These are phyloP conservation scores for Eremochloa ophiuroides DNA, from an alignment of 176 grass and related monocot species.

Conservation along the genomic window DNA sequence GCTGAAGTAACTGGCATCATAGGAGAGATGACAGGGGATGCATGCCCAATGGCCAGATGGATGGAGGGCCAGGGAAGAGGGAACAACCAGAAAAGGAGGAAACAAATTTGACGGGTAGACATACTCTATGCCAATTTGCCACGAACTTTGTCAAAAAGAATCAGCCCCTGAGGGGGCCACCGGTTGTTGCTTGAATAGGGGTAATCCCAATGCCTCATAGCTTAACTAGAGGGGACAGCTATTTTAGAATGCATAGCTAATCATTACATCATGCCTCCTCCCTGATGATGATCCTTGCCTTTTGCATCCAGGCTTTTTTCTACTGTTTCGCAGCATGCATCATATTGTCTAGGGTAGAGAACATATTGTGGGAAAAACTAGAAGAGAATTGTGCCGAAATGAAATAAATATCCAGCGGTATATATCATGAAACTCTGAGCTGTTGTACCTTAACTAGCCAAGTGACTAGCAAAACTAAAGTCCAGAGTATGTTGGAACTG, in stretches of 20 bases:
- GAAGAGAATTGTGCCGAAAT: not conserved
- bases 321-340: slow-evolving; percentile 25
- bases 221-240: slow-evolving; percentile 37
- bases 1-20: slow-evolving; percentile 57
- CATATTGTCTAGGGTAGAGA: slow-evolving; percentile 24
- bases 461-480: not conserved
- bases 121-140: slow-evolving; percentile 33
- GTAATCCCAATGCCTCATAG: slow-evolving; percentile 54
- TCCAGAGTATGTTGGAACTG: not conserved
- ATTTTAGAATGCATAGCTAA: slow-evolving; percentile 37
- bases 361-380: not conserved
- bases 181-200: slow-evolving; percentile 47
- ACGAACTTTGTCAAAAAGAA: slow-evolving; percentile 48
- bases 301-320: slow-evolving; percentile 19
- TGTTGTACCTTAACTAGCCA: not conserved
- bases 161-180: slow-evolving; percentile 12
- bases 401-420: not conserved
- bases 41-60: slow-evolving; percentile 40
- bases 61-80: slow-evolving; percentile 35
- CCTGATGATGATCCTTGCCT: slow-evolving; percentile 40
- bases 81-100: slow-evolving; percentile 26
- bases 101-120: slow-evolving; percentile 22
- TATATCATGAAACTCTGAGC: not conserved
- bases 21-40: slow-evolving; percentile 14
- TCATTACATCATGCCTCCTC: slow-evolving; percentile 52